Base-by-base conservation (phyloP, 1,139 yeast genomes). In the Protomyces gravidus region DNA sequence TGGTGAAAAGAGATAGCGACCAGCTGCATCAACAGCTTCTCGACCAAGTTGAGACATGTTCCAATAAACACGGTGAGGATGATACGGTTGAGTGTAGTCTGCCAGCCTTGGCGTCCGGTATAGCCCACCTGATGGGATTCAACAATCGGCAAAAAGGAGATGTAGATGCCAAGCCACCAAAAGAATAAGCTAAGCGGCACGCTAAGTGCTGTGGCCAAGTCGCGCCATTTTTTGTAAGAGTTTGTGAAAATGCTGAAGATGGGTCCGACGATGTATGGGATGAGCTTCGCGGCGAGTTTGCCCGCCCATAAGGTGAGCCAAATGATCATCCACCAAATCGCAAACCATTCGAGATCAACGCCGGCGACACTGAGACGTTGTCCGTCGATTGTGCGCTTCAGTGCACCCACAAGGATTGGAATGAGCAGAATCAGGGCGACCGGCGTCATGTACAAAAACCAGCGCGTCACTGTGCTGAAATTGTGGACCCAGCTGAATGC, bases 1-100 rank as follows among this genome's bases (percentile, higher is more conserved):
- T 69, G 68, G 68, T 75, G 78, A 68, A 73, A 75, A 17, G 72
- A 72, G n/a, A 76, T 74, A 1, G 77, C 74, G 61, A 75, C 67
- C 62, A 73, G 64, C 59, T 75, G 76, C 52, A 75, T 70, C 58
- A 74, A 61, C 23, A 74, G 62, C 55, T 75, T 68, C 64, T 75
- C 78, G 11, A 69, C 70, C 36, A 72, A 65, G 63, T 68, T 74
- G 40, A 75, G 68, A 49, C 74, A 64, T 1, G 76, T 69, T 4
- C 74, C 68, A 28, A 75, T 70, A 30, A 75, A 66, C 40, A 74
- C 61, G 0, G 76, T 73, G 3, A 73, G 76, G 47, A 74, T 65
- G 33, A 75, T 68, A 57, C 72, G 71, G 63, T 72, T 72, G 15
- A 75, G 65, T 21, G 68, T 67, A 25, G 62, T 63, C 62, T 74